A percentile compares a stretch with the other conserved stretches of the same genome.
Evolutionary conservation across 202 grass and related monocot species (phyloP).

Genomic region (Eragrostis tef): DNA sequence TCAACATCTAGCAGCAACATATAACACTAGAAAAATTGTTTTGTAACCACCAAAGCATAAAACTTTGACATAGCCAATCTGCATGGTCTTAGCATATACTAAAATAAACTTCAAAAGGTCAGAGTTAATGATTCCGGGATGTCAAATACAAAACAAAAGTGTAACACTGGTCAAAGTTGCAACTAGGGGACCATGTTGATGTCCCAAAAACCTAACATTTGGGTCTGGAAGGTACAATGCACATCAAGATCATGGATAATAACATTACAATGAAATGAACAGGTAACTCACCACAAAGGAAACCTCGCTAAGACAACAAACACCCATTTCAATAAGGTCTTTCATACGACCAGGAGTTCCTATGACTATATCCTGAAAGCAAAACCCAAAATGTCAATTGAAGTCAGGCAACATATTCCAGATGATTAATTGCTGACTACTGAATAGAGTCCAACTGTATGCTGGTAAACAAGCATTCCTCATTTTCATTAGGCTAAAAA

Average conservation of each 20-base stretch:
- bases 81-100: background rate
- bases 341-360: constrained; percentile 95
- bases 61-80: background rate
- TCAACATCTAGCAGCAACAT: too few species aligned
- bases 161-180: background rate
- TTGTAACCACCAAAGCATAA: constrained; percentile 2
- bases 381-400: constrained; percentile 25
- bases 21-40: too few species aligned
- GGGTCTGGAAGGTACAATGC: background rate
- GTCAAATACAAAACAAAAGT: constrained; percentile 1
- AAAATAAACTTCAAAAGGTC: background rate
- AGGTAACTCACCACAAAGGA: constrained; percentile 82
- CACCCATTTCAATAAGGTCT: constrained; percentile 94
- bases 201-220: constrained; percentile 2
- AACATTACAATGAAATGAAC: constrained; percentile 27
- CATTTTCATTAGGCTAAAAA: background rate
- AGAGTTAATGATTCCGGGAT: background rate
- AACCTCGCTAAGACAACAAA: constrained; percentile 80
- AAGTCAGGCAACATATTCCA: constrained; percentile 29
- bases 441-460: background rate
- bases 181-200: background rate
- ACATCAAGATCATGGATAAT: constrained; percentile 17
- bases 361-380: constrained; percentile 90
- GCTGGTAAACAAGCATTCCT: constrained; percentile 13
- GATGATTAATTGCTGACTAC: constrained; percentile 16